These are phyloP conservation scores for Clavulina sp. DNA, from an alignment of 768 basidiomycete species.

Conservation along the genomic window DNA sequence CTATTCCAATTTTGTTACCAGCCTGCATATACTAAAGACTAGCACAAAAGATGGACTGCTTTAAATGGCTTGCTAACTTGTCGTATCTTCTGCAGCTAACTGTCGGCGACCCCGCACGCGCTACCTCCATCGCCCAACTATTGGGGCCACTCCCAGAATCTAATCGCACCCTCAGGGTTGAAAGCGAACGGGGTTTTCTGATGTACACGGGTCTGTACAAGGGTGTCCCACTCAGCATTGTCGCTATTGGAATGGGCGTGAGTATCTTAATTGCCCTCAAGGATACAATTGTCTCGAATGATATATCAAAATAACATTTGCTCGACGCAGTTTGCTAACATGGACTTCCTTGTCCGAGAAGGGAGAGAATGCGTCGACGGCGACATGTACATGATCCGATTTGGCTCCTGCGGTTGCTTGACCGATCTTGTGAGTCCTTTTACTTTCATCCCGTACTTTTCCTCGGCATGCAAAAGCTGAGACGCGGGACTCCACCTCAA, in stretches of 20 bases:
- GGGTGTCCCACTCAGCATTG: conserved; percentile 45
- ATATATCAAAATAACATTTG: no score
- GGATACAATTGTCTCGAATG: no score
- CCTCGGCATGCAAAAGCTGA: conserved; percentile 69
- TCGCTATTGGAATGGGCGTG: conserved; percentile 71
- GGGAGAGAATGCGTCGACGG: conserved; percentile 55
- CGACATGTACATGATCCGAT: conserved; percentile 37
- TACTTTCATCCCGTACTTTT: conserved; percentile 22
- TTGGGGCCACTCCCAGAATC: conserved; percentile 28
- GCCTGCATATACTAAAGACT: no score
- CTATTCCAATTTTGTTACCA: no score
- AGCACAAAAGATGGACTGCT: no score
- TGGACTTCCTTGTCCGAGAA: conserved; percentile 76
- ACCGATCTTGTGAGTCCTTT: neutral
- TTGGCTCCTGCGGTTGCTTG: conserved; percentile 6
- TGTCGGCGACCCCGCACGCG: conserved; percentile 56
- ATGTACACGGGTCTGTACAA: conserved; percentile 53
- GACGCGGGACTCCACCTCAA: conserved; percentile 30
- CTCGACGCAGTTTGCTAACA: conserved; percentile 31
- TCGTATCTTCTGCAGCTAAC: conserved; percentile 28
- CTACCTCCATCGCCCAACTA: conserved; percentile 36
- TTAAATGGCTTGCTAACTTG: neutral
- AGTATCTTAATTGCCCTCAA: no score
- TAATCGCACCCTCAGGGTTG: conserved; percentile 30
- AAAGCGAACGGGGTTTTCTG: conserved; percentile 59